Conservation (phyloP, 495 filamentous ascomycete genomes). For the Penicilliopsis zonata region DNA sequence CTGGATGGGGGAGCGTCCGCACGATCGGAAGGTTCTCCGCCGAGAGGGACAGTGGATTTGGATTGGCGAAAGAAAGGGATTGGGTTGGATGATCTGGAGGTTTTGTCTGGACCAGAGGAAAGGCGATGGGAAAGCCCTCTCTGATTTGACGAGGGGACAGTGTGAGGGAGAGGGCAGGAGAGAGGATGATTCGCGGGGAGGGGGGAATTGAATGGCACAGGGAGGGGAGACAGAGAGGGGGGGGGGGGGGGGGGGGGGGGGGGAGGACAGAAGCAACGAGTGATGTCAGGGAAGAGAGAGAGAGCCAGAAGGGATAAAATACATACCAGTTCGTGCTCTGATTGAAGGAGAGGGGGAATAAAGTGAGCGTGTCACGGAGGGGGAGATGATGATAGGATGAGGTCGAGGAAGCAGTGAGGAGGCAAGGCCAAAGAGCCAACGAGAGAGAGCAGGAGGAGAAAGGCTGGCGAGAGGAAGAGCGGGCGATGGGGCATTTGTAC, state of each 20-base stretch:
- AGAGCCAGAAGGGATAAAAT: not conserved
- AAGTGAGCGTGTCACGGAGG: not conserved
- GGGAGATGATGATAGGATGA: slow-evolving; percentile 1
- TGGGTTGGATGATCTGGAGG: too few relatives aligned
- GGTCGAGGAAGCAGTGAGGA: slow-evolving; percentile 9
- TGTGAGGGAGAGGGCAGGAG: slow-evolving; percentile 6
- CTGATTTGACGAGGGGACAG: slow-evolving; percentile 17
- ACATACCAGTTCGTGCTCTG: too few relatives aligned
- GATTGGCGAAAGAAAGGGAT: too few relatives aligned
- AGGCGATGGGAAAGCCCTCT: too few relatives aligned
- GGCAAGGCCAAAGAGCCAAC: slow-evolving; percentile 19
- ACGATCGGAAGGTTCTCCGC: too few relatives aligned
- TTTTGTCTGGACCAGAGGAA: too few relatives aligned
- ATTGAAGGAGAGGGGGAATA: not conserved
- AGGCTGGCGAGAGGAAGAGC: slow-evolving; percentile 26
- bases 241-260: too few relatives aligned
- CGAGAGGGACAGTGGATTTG: too few relatives aligned
- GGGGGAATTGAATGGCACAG: slow-evolving; percentile 8
- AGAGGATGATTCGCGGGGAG: slow-evolving; percentile 10
- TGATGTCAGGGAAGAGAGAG: slow-evolving; percentile 2
- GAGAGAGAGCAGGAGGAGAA: slow-evolving; percentile 33
- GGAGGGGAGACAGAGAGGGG: slow-evolving; percentile 1
- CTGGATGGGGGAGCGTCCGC: too few relatives aligned
- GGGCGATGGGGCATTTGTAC: slow-evolving; percentile 40
- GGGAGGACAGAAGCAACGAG: not conserved